Evolutionary conservation across 2,329 filamentous ascomycete species (phyloP).

Genomic region (Dendryphion nanum): DNA sequence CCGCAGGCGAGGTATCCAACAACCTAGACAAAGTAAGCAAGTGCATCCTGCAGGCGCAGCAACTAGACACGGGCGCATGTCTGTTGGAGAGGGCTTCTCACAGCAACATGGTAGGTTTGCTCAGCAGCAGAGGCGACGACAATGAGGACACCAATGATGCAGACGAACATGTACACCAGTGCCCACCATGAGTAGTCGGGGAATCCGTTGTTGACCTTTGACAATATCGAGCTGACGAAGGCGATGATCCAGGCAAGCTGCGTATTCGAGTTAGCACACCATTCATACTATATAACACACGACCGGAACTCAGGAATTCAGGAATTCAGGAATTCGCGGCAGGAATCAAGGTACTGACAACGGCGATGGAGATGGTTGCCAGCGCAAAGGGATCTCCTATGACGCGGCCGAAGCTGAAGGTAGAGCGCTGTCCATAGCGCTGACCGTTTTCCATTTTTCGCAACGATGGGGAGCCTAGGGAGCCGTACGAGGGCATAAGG

Average conservation of each 20-base stretch:
- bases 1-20: slow-evolving; percentile 83
- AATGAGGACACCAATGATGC: slow-evolving; percentile 75
- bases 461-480: slow-evolving; percentile 69
- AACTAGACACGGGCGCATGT: neutral
- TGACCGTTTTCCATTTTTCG: slow-evolving; percentile 75
- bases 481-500: slow-evolving; percentile 72
- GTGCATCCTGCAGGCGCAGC: slow-evolving; percentile 2
- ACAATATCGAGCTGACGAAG: slow-evolving; percentile 82
- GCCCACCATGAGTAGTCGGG: slow-evolving; percentile 94
- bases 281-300: slow-evolving; percentile 5
- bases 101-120: slow-evolving; percentile 86
- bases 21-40: slow-evolving; percentile 50
- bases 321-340: too few relatives aligned
- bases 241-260: slow-evolving; percentile 95
- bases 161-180: slow-evolving; percentile 78
- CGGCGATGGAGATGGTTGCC: slow-evolving; percentile 86
- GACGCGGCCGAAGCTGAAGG: slow-evolving; percentile 81
- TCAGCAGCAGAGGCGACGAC: slow-evolving; percentile 82
- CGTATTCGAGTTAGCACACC: slow-evolving; percentile 19
- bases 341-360: slow-evolving; percentile 60
- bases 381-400: slow-evolving; percentile 95
- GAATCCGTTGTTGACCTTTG: slow-evolving; percentile 59
- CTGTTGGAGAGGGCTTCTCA: slow-evolving; percentile 41
- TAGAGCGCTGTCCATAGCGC: slow-evolving; percentile 41
- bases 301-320: too few relatives aligned